Conservation (phyloP, 1,284 basidiomycete genomes). For the Garcileccinum viscosum region DNA sequence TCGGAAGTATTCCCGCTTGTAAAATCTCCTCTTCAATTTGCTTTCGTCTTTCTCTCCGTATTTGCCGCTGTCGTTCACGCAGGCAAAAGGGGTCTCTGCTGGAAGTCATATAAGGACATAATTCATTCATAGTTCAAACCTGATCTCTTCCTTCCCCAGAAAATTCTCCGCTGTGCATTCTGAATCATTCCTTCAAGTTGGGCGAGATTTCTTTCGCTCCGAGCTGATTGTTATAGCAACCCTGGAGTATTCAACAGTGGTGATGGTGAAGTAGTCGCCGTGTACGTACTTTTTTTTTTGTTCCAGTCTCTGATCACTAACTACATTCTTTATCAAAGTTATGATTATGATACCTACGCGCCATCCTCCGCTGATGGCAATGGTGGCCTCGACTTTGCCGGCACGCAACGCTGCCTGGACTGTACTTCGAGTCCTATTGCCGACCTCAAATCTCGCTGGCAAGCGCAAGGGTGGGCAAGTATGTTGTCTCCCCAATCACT, state of each 20-base stretch:
- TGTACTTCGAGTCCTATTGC: conserved; percentile 45
- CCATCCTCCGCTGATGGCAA: conserved; percentile 40
- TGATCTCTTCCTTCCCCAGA: conserved; percentile 22
- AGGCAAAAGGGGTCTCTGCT: conserved; percentile 31
- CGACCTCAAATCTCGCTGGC: conserved; percentile 38
- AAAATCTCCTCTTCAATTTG: background rate
- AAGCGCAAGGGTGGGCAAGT: conserved; percentile 41
- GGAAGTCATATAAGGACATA: conserved; percentile 31
- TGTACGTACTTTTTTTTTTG: conserved; percentile 29
- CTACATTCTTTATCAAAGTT: conserved; percentile 24
- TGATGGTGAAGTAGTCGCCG: conserved; percentile 40
- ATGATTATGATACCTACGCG: conserved; percentile 45
- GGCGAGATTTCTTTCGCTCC: background rate
- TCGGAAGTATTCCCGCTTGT: background rate
- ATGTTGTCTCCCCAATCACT: conserved; percentile 6
- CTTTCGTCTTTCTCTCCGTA: conserved; percentile 15
- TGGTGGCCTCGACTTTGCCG: conserved; percentile 45
- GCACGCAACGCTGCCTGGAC: conserved; percentile 46
- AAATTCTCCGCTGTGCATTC: conserved; percentile 30
- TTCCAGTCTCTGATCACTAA: background rate
- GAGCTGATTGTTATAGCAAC: conserved; percentile 27
- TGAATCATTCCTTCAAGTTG: background rate
- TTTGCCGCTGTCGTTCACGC: conserved; percentile 23
- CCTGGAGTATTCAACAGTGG: conserved; percentile 38
- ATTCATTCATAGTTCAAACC: background rate